Base-by-base conservation (phyloP, 257 asterid genomes). In the Catharanthus roseus region DNA sequence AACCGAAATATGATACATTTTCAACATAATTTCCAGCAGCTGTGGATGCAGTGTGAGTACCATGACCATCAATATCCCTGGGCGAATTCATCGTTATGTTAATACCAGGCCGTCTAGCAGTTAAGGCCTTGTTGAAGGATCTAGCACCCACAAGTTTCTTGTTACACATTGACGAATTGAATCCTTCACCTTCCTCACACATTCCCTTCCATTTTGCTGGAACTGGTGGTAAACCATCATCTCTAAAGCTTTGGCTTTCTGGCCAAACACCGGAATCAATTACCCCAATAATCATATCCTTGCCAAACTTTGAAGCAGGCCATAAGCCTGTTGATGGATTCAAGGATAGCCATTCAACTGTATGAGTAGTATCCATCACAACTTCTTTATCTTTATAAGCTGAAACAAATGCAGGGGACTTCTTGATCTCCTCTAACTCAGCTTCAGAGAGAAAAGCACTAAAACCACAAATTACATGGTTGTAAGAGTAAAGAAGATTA, bases 201-300 rank as follows among this genome's bases (percentile, higher is more conserved):
- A 41, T 74, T 23, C 82, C 79, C 16, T 58, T 79, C 79, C 82
- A 79, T 50, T 28, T 74, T 50, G 60, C 28, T 1, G 82, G 82
- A 58, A 70, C 36, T 23, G 39, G 47, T 0, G 83, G 33, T 85
- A 87, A 79, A 12, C 89, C 92, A 10, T 77, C 84, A 33, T 87
- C 92, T 0, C 4, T 28, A 45, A 56, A 87, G 73, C 89, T 85
- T 0, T 19, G 70, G 47, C 89, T 81, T 49, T 85, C 92, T 0
- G 89, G 87, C 86, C 87, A 84, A 12, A 86, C 82, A 1, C 87
- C 87, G 3, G 87, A 72, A 73, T 86, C 91, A 26, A 86, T 78
- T 3, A 75, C 80, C 0, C 89, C 88, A 1, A 85, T 45, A 10
- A 85, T 87, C 51, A 87, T 83, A 45, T 75, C 85, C 13, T 70